phyloP scores from a whole-genome alignment of 768 basidiomycete species.

The Ramaria rubella region DNA sequence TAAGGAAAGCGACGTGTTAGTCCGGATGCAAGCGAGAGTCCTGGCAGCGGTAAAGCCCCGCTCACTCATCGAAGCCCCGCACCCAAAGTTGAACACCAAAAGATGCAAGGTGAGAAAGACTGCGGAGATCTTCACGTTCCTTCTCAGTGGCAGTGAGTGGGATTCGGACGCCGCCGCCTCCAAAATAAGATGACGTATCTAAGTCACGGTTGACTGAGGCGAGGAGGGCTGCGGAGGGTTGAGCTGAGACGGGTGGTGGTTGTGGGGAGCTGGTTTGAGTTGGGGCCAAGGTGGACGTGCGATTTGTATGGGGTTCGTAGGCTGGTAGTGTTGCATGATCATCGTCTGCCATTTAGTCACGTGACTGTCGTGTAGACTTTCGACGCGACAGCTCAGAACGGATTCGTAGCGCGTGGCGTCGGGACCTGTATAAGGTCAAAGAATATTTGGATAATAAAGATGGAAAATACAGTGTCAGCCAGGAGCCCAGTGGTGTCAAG shows the following conservation, averaged over 20 bases:
- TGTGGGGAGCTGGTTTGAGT: not conserved
- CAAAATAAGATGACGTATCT: not conserved
- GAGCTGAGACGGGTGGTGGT: not conserved
- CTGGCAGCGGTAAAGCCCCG: not conserved
- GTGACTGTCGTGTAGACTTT: too few relatives aligned
- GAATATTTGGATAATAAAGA: not conserved
- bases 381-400: not conserved
- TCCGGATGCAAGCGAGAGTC: not conserved
- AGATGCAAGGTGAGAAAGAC: not conserved
- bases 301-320: not conserved
- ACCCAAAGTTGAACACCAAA: constrained; percentile 2
- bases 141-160: not conserved
- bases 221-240: not conserved
- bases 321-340: not conserved
- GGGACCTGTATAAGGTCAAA: not conserved
- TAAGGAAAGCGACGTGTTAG: not conserved
- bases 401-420: not conserved
- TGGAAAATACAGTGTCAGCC: not conserved
- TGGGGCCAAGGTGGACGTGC: not conserved
- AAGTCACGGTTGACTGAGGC: not conserved
- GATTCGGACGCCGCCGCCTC: constrained; percentile 1
- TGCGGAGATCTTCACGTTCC: constrained; percentile 2
- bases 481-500: not conserved
- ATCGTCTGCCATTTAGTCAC: not conserved
- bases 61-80: constrained; percentile 6